These are phyloP conservation scores for Trichophyton mentagrophytes DNA, from an alignment of 2,329 filamentous ascomycete genomes.

Conservation along the genomic window DNA sequence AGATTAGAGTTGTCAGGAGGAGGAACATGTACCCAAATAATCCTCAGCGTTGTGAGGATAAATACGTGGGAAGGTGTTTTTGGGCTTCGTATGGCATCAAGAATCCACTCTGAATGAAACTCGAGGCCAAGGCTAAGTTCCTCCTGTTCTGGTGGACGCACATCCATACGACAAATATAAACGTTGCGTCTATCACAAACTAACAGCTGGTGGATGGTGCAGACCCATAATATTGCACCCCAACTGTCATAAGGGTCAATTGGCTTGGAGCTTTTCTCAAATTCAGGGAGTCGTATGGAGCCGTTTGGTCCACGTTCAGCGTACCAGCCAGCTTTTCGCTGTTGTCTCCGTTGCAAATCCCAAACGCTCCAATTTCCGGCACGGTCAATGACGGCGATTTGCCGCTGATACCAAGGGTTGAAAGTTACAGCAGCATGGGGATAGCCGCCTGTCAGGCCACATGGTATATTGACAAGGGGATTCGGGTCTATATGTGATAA, in stretches of 20 bases:
- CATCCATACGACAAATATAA: conserved; percentile 26
- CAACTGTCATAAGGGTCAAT: conserved; percentile 30
- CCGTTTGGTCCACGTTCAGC: conserved; percentile 21
- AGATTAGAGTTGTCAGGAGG: conserved; percentile 17
- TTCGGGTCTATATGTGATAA: conserved; percentile 20
- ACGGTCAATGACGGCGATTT: conserved; percentile 44
- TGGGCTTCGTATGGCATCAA: conserved; percentile 39
- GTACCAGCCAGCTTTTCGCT: conserved; percentile 20
- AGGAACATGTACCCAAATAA: conserved; percentile 35
- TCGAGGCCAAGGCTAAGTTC: conserved; percentile 26
- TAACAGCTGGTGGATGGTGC: conserved; percentile 31
- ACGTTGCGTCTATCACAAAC: conserved; percentile 39
- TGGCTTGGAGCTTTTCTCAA: conserved; percentile 12
- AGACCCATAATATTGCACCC: conserved; percentile 32
- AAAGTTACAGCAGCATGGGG: conserved; percentile 45
- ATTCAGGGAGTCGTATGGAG: conserved; percentile 14
- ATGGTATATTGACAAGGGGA: conserved; percentile 33
- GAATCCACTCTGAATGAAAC: conserved; percentile 38
- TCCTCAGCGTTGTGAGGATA: conserved; percentile 41
- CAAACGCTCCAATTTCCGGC: conserved; percentile 42
- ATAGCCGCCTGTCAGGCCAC: conserved; percentile 32
- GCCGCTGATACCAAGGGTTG: conserved; percentile 47
- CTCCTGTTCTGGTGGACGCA: conserved; percentile 17
- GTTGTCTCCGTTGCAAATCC: conserved; percentile 27
- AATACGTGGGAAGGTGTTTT: conserved; percentile 34